phyloP scores from a whole-genome alignment of 371 early-diverging fungal species.

The Mucor irregularis region DNA sequence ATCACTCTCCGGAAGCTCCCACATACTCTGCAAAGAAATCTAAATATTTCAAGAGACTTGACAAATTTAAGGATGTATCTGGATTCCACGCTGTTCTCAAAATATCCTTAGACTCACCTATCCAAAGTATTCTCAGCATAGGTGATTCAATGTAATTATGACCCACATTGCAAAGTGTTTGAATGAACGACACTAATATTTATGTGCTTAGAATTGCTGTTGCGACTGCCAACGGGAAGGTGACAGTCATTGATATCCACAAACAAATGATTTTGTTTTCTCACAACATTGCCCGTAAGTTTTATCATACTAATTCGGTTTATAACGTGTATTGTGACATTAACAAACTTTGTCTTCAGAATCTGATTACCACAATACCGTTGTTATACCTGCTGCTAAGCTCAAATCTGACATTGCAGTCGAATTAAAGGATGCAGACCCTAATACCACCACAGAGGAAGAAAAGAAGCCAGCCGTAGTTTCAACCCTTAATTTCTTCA shows the following conservation, averaged over 20 bases:
- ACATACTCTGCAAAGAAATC: neutral
- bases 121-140: slow-evolving; percentile 18
- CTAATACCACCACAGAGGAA: neutral
- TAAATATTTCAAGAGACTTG: slow-evolving; percentile 2
- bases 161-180: neutral
- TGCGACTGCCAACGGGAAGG: slow-evolving; percentile 20
- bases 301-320: neutral
- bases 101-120: slow-evolving; percentile 1
- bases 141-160: slow-evolving; percentile 23
- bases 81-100: slow-evolving; percentile 14
- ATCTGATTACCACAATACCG: slow-evolving; percentile 8
- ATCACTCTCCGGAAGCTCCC: neutral
- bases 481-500: slow-evolving; percentile 16
- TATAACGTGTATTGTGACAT: too few species aligned
- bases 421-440: slow-evolving; percentile 16
- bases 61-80: neutral
- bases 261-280: slow-evolving; percentile 13
- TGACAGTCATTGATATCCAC: slow-evolving; percentile 21
- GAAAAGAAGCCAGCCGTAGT: slow-evolving; percentile 12
- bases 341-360: neutral
- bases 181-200: too few species aligned
- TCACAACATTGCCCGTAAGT: slow-evolving; percentile 24
- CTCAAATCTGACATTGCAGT: slow-evolving; percentile 2
- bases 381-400: neutral
- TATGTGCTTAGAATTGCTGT: slow-evolving; percentile 28